Conservation (phyloP, 2,329 filamentous ascomycete genomes). For the Tolypocladium amazonense region DNA sequence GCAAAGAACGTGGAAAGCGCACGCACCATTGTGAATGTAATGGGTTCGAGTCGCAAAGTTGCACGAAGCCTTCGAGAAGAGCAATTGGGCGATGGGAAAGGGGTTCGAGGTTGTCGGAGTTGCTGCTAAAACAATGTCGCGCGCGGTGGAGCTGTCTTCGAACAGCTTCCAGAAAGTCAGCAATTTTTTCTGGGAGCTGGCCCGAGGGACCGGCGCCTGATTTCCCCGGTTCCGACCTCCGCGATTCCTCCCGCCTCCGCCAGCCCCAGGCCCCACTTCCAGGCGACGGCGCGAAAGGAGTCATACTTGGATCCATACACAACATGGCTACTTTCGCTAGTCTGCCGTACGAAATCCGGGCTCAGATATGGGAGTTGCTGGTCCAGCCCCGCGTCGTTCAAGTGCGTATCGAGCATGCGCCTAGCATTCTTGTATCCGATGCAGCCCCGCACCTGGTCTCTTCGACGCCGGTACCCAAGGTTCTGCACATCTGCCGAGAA, state of each 20-base stretch:
- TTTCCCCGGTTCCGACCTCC: slow-evolving; percentile 22
- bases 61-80: background rate
- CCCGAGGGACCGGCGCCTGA: slow-evolving; percentile 13
- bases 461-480: no score
- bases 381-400: no score
- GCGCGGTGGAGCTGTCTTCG: slow-evolving; percentile 23
- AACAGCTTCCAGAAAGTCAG: slow-evolving; percentile 30
- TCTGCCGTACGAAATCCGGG: no score
- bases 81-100: background rate
- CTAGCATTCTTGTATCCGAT: no score
- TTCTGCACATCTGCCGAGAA: no score
- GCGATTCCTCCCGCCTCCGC: slow-evolving; percentile 1
- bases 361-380: no score
- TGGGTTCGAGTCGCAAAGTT: background rate
- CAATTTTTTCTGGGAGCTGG: slow-evolving; percentile 23
- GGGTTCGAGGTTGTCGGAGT: background rate
- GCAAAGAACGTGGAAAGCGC: background rate
- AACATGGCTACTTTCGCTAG: no score
- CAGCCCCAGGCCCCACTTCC: background rate
- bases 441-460: no score
- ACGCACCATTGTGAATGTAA: slow-evolving; percentile 20
- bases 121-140: background rate
- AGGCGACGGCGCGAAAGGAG: no score
- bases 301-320: no score
- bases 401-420: no score